Evolutionary conservation across 106 monocot genomes (phyloP).

Genomic region (Dactylorhiza incarnata): DNA sequence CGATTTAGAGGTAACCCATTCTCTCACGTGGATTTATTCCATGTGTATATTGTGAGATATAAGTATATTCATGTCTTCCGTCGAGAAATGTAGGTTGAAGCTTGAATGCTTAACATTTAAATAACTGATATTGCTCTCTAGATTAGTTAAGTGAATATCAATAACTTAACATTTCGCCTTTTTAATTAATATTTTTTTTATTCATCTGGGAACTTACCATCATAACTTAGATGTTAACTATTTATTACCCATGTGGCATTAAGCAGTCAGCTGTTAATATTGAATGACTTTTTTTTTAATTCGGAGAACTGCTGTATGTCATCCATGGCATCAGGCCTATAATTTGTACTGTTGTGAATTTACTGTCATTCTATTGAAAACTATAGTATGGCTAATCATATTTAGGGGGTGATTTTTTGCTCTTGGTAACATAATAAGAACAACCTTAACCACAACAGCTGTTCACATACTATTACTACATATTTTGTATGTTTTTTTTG

Average conservation of each 20-base stretch:
- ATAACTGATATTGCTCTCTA: not conserved
- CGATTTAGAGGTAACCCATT: slow-evolving; percentile 1
- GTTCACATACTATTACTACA: not conserved
- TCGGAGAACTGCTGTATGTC: not conserved
- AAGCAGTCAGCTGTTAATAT: not conserved
- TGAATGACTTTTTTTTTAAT: not conserved
- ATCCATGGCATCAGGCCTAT: not conserved
- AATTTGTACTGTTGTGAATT: not conserved
- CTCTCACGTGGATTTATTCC: not conserved
- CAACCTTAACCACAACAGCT: not conserved
- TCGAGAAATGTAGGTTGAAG: not conserved
- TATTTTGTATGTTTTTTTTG: not conserved
- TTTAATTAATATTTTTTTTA: not conserved
- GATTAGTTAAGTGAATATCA: not conserved
- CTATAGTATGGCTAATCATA: not conserved
- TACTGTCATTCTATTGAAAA: not conserved
- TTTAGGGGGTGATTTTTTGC: not conserved
- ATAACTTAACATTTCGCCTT: not conserved
- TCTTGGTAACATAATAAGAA: not conserved
- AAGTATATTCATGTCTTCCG: not conserved
- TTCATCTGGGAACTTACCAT: not conserved
- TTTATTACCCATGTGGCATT: not conserved
- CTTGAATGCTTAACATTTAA: not conserved
- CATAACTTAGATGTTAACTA: not conserved
- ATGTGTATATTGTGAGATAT: not conserved